Conservation (phyloP, 2,329 filamentous ascomycete species). For the Sordariomycetes sp. region DNA sequence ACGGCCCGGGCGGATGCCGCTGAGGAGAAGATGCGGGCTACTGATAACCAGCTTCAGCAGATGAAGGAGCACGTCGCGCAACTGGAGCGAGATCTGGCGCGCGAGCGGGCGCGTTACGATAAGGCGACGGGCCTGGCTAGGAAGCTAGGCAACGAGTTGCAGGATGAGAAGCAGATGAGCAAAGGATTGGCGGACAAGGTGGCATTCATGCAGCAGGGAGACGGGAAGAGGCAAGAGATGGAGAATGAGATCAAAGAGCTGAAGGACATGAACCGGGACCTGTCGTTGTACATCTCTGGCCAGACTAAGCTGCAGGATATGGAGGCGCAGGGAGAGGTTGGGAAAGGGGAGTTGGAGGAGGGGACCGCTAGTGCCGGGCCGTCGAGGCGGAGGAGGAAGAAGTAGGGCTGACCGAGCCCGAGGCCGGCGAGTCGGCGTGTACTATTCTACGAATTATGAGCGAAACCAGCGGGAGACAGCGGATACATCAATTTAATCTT, state of each 20-base stretch:
- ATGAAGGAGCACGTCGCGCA: conserved; percentile 47
- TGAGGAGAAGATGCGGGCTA: conserved; percentile 32
- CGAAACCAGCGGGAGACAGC: no score
- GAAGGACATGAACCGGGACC: conserved; percentile 75
- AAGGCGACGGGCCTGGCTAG: conserved; percentile 70
- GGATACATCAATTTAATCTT: no score
- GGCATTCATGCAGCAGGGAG: conserved; percentile 56
- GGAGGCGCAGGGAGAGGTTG: conserved; percentile 45
- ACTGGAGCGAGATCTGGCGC: conserved; percentile 63
- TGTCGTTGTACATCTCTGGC: conserved; percentile 79
- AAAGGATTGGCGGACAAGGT: conserved; percentile 77
- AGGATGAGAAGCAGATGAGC: conserved; percentile 79
- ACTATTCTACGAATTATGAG: neutral
- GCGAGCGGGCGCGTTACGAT: conserved; percentile 55
- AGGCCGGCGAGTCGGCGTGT: neutral
- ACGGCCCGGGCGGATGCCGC: conserved; percentile 36
- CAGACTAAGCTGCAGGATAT: conserved; percentile 69
- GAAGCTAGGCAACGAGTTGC: conserved; percentile 61
- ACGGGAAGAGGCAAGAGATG: conserved; percentile 45
- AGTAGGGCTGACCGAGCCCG: conserved; percentile 14
- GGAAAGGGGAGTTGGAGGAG: conserved; percentile 63
- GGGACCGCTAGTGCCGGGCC: conserved; percentile 45
- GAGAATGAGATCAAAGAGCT: conserved; percentile 54
- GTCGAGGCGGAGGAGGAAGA: conserved; percentile 33
- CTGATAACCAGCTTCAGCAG: conserved; percentile 35